These are phyloP conservation scores for Punica granatum DNA, from an alignment of 345 rosid genomes.

Conservation along the genomic window DNA sequence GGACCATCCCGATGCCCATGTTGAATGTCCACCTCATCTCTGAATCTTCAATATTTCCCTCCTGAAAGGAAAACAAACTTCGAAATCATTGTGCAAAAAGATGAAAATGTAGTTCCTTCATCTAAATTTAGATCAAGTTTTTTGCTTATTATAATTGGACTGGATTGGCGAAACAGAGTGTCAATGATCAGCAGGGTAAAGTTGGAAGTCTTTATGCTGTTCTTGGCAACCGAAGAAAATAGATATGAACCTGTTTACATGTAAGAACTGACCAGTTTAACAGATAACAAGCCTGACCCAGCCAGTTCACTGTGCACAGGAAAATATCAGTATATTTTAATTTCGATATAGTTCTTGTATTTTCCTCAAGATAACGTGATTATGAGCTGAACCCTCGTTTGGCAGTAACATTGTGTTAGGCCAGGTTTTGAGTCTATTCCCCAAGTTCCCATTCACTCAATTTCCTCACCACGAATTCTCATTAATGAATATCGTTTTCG, in stretches of 20 bases:
- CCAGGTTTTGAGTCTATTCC: neutral
- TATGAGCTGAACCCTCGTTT: neutral
- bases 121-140: neutral
- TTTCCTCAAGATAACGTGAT: neutral
- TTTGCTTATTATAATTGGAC: neutral
- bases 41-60: conserved; percentile 65
- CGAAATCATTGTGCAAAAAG: neutral
- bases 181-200: neutral
- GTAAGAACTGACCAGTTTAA: neutral
- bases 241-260: too few relatives aligned
- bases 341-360: neutral
- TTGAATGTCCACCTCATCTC: conserved; percentile 93
- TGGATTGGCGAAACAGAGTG: neutral
- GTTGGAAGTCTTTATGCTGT: too few relatives aligned
- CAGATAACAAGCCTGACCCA: too few relatives aligned
- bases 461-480: too few relatives aligned
- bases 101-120: neutral
- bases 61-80: conserved; percentile 34
- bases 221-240: too few relatives aligned
- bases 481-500: too few relatives aligned
- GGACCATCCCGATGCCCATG: conserved; percentile 91
- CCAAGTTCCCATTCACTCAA: too few relatives aligned
- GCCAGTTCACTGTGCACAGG: neutral
- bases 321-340: neutral
- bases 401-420: neutral